Conservation (phyloP, 495 filamentous ascomycete genomes). For the Pyrenula aspistea region DNA sequence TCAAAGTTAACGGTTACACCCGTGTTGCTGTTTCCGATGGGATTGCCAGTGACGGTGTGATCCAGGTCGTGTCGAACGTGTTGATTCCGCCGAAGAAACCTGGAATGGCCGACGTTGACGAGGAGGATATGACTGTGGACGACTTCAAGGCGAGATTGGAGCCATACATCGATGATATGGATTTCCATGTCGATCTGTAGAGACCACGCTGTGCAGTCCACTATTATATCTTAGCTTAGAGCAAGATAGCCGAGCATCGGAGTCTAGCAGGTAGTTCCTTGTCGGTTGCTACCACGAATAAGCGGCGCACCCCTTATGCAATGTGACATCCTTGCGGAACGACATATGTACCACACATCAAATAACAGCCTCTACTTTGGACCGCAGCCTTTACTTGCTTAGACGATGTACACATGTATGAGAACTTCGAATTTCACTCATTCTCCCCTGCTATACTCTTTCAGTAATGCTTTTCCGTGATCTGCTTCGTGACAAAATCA, state of each 20-base stretch:
- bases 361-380: no score
- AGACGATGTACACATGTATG: no score
- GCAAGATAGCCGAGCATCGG: no score
- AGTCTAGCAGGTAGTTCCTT: no score
- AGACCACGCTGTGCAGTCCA: background rate
- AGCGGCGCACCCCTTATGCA: no score
- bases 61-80: slow-evolving; percentile 59
- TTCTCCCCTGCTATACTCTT: no score
- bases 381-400: no score
- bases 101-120: slow-evolving; percentile 18
- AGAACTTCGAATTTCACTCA: no score
- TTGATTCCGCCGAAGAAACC: slow-evolving; percentile 58
- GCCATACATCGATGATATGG: background rate
- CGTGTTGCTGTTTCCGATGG: slow-evolving; percentile 51
- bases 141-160: slow-evolving; percentile 47
- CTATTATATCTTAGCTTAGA: no score
- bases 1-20: slow-evolving; percentile 59
- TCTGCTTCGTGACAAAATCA: slow-evolving; percentile 31
- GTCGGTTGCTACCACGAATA: no score
- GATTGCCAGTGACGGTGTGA: slow-evolving; percentile 58
- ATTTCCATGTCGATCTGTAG: background rate
- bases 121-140: slow-evolving; percentile 47
- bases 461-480: slow-evolving; percentile 68
- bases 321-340: no score
- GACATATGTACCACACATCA: no score